These are phyloP conservation scores for Malus asiatica DNA, from an alignment of 306 rosid species.

Conservation along the genomic window DNA sequence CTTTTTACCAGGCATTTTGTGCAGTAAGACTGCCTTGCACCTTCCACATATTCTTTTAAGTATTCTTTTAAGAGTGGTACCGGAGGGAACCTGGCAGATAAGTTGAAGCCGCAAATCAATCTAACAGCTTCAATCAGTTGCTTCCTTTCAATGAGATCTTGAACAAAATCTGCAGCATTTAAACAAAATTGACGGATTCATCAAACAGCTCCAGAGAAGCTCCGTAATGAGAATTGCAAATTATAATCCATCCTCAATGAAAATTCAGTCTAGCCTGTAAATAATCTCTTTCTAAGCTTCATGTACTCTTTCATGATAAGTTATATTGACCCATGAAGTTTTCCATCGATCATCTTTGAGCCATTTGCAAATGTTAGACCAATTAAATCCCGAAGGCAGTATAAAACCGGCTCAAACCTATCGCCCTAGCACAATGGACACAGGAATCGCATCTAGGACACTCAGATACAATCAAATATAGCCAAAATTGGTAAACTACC, in stretches of 20 bases:
- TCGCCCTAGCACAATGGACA: neutral
- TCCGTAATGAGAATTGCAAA: neutral
- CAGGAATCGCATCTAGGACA: neutral
- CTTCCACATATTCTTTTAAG: slow-evolving; percentile 18
- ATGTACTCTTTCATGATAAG: neutral
- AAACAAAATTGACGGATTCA: neutral
- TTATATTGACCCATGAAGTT: neutral
- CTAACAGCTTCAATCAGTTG: slow-evolving; percentile 44
- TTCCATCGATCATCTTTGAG: neutral
- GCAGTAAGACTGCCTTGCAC: neutral
- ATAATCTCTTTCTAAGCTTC: neutral
- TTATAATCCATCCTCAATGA: neutral
- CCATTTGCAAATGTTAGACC: neutral
- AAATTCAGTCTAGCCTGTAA: neutral
- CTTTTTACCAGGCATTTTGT: neutral
- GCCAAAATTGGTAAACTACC: slow-evolving; percentile 20
- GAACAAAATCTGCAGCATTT: slow-evolving; percentile 30
- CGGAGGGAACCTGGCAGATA: slow-evolving; percentile 37
- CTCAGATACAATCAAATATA: neutral
- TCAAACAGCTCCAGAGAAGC: neutral
- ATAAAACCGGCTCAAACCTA: slow-evolving; percentile 1
- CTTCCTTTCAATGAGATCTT: slow-evolving; percentile 29
- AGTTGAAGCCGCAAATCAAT: slow-evolving; percentile 41
- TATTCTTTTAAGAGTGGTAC: slow-evolving; percentile 24
- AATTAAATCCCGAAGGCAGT: neutral